phyloP scores from a whole-genome alignment of 345 rosid genomes.

The Acer saccharum region DNA sequence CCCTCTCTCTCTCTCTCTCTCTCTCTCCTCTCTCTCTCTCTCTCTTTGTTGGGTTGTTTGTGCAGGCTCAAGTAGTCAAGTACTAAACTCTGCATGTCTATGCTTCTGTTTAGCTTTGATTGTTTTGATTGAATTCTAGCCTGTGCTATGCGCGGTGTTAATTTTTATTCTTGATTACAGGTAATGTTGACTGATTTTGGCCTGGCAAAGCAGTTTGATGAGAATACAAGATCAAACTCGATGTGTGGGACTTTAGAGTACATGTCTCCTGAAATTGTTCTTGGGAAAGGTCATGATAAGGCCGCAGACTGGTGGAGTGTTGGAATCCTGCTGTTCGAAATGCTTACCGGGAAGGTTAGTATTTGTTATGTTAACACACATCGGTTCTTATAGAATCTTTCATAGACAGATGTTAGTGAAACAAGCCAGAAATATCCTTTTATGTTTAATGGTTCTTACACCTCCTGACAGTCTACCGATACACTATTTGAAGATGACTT shows the following conservation, averaged over 20 bases:
- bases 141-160: not conserved
- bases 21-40: not conserved
- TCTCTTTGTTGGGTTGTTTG: not conserved
- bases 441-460: not conserved
- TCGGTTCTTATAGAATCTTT: not conserved
- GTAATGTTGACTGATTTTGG: slow-evolving; percentile 59
- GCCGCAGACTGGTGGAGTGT: slow-evolving; percentile 61
- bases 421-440: not conserved
- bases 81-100: not conserved
- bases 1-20: not conserved
- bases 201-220: slow-evolving; percentile 49
- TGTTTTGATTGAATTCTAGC: slow-evolving; percentile 1
- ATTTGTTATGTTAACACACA: not conserved
- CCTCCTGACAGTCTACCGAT: not conserved
- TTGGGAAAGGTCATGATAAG: slow-evolving; percentile 50
- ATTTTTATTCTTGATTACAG: slow-evolving; percentile 20
- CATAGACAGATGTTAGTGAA: not conserved
- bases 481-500: not conserved
- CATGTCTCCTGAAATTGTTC: slow-evolving; percentile 55
- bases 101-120: slow-evolving; percentile 4
- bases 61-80: not conserved
- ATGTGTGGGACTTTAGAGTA: slow-evolving; percentile 58
- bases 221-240: slow-evolving; percentile 48
- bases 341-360: slow-evolving; percentile 49
- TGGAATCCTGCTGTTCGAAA: slow-evolving; percentile 44